phyloP scores from a whole-genome alignment of 208 protist genomes.

The Leishmania martiniquensis region DNA sequence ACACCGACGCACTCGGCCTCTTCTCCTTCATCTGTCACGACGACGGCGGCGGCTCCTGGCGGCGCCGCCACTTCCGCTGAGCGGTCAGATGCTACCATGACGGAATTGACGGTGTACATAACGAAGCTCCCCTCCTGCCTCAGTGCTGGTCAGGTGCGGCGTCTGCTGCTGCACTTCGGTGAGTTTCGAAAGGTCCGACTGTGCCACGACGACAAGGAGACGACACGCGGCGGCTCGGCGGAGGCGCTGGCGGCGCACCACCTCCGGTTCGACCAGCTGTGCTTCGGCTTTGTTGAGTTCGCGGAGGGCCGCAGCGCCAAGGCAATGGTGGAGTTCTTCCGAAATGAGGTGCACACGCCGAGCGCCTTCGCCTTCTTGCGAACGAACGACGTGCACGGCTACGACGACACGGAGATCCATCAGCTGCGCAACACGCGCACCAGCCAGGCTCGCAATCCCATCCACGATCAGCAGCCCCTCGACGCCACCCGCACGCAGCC shows the following conservation, averaged over 20 bases:
- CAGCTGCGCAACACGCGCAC: conserved; percentile 53
- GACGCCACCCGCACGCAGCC: conserved; percentile 42
- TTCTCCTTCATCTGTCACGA: neutral
- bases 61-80: conserved; percentile 3
- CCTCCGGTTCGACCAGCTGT: conserved; percentile 41
- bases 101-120: conserved; percentile 82
- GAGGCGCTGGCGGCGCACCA: conserved; percentile 31
- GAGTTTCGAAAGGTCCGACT: conserved; percentile 88
- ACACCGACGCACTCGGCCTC: neutral
- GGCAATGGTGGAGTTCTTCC: conserved; percentile 87
- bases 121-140: conserved; percentile 80
- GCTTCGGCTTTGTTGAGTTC: conserved; percentile 86
- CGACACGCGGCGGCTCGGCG: conserved; percentile 20
- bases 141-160: conserved; percentile 60
- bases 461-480: conserved; percentile 68
- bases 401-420: conserved; percentile 40
- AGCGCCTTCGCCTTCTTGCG: conserved; percentile 67
- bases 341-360: conserved; percentile 54
- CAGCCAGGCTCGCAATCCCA: conserved; percentile 74
- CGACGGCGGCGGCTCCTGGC: neutral
- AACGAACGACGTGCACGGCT: conserved; percentile 4
- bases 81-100: conserved; percentile 46
- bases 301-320: conserved; percentile 50
- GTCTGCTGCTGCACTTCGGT: conserved; percentile 79
- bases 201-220: conserved; percentile 76